A percentile compares a stretch with the other conserved stretches of the same genome.
phyloP scores from a whole-genome alignment of 805 yeast genomes.

The Hanseniaspora thailandica region DNA sequence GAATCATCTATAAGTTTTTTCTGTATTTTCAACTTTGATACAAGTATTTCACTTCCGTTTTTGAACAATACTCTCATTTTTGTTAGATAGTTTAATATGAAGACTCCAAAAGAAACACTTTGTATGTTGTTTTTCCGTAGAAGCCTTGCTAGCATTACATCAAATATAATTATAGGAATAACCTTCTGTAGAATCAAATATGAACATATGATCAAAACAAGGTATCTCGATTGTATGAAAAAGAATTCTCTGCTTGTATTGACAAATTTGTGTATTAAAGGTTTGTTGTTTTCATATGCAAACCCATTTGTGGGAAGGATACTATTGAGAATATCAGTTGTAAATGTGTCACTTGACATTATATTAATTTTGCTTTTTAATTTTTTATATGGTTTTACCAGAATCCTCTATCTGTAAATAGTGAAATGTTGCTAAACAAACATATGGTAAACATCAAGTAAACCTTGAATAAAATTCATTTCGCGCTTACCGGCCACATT shows the following conservation, averaged over 20 bases:
- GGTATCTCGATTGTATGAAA: background rate
- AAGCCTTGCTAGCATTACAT: background rate
- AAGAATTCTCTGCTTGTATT: background rate
- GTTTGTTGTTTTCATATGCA: background rate
- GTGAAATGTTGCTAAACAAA: too few relatives aligned
- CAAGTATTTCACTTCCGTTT: background rate
- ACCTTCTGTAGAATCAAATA: slow-evolving; percentile 4
- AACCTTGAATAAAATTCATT: too few relatives aligned
- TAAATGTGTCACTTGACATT: background rate
- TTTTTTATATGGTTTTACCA: background rate
- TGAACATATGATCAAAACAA: background rate
- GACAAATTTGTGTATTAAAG: background rate
- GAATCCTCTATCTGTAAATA: too few relatives aligned
- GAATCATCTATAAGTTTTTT: slow-evolving; percentile 11
- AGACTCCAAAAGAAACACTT: background rate
- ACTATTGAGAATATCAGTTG: background rate
- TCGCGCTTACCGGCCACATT: too few relatives aligned
- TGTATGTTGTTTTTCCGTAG: background rate
- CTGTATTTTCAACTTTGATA: slow-evolving; percentile 10
- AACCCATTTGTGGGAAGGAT: background rate
- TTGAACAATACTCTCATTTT: background rate
- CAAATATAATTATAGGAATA: slow-evolving; percentile 1
- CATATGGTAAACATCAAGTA: too few relatives aligned
- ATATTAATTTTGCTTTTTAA: background rate
- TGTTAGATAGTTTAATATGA: background rate